Percentiles rank a stretch among this genome's conserved stretches.
These are phyloP conservation scores for Paragyromitra xinjiangensis DNA, from an alignment of 495 filamentous ascomycete species.

Conservation along the genomic window DNA sequence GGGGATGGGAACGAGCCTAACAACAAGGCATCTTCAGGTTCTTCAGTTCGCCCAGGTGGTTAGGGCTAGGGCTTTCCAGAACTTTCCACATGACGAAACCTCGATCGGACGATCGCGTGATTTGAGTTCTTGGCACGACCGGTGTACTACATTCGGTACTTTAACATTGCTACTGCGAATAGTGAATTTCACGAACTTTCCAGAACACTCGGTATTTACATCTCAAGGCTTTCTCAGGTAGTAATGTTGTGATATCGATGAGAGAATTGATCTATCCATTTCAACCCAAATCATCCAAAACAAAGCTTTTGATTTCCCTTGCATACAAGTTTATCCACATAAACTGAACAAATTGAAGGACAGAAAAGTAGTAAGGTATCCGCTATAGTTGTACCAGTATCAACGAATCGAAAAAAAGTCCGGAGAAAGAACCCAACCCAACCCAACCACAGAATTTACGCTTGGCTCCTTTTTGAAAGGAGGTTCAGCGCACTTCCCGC, in stretches of 20 bases:
- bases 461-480: constrained; percentile 21
- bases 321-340: constrained; percentile 2
- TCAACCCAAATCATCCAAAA: not conserved
- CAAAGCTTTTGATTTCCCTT: constrained; percentile 14
- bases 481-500: constrained; percentile 95
- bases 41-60: not conserved
- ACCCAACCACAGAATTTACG: not conserved
- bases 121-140: not conserved
- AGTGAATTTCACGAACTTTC: no score
- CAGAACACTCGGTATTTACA: not conserved
- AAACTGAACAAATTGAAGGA: not conserved
- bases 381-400: not conserved
- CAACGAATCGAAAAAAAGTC: not conserved
- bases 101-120: not conserved
- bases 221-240: not conserved
- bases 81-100: constrained; percentile 3
- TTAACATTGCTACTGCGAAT: no score
- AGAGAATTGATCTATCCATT: not conserved
- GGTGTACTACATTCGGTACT: no score
- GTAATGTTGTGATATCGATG: not conserved
- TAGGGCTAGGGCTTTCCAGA: constrained; percentile 18
- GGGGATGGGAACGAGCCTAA: no score
- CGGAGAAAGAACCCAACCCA: not conserved
- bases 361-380: constrained; percentile 12
- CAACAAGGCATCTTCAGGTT: no score